Percentiles rank a stretch among this genome's conserved stretches.
Evolutionary conservation across 2,329 filamentous ascomycete species (phyloP).

Genomic region (Endoconidiophora laricicola): DNA sequence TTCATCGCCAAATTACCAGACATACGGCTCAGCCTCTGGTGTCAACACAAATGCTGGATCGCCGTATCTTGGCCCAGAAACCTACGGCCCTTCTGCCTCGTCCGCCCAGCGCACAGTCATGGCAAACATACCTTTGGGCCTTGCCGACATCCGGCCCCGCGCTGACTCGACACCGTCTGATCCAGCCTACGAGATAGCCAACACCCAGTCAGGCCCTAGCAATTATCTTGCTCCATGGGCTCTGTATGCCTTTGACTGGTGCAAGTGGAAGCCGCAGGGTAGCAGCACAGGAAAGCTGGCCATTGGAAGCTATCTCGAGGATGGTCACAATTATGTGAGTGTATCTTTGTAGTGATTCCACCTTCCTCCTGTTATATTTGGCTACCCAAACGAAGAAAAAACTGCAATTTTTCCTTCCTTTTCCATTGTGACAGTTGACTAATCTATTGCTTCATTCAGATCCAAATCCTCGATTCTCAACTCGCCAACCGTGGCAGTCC

Average conservation of each 20-base stretch:
- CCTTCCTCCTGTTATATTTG: not conserved
- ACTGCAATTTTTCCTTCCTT: constrained; percentile 10
- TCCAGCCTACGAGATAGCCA: constrained; percentile 50
- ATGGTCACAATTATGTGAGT: constrained; percentile 90
- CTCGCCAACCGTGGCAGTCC: constrained; percentile 53
- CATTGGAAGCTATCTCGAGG: constrained; percentile 88
- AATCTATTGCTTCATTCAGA: constrained; percentile 33
- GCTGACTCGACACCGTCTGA: constrained; percentile 70
- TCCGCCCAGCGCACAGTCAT: constrained; percentile 5
- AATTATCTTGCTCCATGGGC: constrained; percentile 92
- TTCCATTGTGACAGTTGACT: constrained; percentile 8
- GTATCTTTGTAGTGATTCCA: not conserved
- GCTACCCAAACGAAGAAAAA: not conserved
- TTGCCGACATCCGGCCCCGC: constrained; percentile 80
- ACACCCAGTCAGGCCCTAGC: constrained; percentile 56
- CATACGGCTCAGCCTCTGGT: constrained; percentile 25
- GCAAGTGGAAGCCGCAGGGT: constrained; percentile 80
- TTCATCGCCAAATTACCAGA: constrained; percentile 33
- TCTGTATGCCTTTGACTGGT: constrained; percentile 96
- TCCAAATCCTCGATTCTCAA: constrained; percentile 90
- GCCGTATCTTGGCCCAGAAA: constrained; percentile 45
- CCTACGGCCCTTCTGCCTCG: constrained; percentile 1
- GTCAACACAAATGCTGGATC: constrained; percentile 24
- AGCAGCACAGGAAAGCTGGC: constrained; percentile 82
- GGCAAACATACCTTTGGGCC: constrained; percentile 70